Evolutionary conservation across 2,329 filamentous ascomycete genomes (phyloP), one percentile per base, ranked within the genome.

Genomic region (Neocucurbitaria cava): DNA sequence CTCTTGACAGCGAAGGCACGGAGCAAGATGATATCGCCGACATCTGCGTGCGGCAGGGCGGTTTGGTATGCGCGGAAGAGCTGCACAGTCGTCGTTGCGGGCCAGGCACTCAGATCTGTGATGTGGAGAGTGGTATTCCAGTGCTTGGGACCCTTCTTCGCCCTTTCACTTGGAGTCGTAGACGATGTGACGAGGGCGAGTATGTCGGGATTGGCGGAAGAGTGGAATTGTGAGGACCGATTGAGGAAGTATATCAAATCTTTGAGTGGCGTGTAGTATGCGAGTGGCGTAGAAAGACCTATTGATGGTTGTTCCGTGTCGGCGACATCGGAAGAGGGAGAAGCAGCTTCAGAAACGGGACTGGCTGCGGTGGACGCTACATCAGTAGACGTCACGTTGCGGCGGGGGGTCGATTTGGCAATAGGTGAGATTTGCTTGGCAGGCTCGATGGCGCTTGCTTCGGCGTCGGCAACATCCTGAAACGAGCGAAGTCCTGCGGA

Each of bases 211-310:
- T 69, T 70, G 10, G 61, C 54, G 3, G 67, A 55, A 3, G 73
- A 68, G 38, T 77, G 71, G 36, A 75, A 74, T 33, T 74, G 62
- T 0, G 63, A 68, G 33, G 67, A 68, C 48, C 70, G 69, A 56
- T 81, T 81, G 40, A 82, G 67, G 54, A 74, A 72, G 54, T 68
- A 71, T 11, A 66, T 40, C 2, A 82, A 68, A 31, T 74, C 69
- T 38, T 74, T 68, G 0, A 82, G 72, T 0, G 79, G 76, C 0
- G 75, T 77, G 68, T 80, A 82, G 69, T 82, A 82, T 5, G 75
- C 70, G n/a, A 77, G 59, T 0, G 72, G 60, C 0, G 80, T 81
- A 1, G 67, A 68, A 33, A 78, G 64, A 40, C 79, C 79, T 42
- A 73, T 66, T n/a, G 65, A 67, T 4, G 72, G 69, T 13, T 31